Base-by-base conservation (phyloP, 345 rosid genomes). In the Pugionium cornutum region DNA sequence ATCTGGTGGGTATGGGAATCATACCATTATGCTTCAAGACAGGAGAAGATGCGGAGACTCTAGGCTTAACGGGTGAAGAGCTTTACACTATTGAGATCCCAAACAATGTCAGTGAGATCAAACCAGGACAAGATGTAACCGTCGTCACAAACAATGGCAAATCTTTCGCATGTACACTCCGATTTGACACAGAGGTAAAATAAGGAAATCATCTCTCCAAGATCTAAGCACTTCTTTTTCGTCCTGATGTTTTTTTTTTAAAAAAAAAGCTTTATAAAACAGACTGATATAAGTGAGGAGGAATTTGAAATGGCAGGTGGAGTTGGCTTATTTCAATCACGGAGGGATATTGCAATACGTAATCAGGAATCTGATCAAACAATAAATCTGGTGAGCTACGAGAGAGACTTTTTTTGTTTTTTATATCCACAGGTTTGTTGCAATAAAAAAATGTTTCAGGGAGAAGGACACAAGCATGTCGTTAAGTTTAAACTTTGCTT, bases 1-100 rank as follows among this genome's bases (percentile, higher is more conserved):
- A 91, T 60, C 65, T 91, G 79, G 97, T 91, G 47, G 96, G 97
- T 9, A 88, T 88, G 97, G 96, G 96, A 43, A 81, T 91, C 39
- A 52, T 91, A 49, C 96, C 97, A 0, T 68, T 91, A 9, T 91
- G 96, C 68, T 91, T 82, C 76, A 91, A 88, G 81, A 3, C 91
- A 11, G 94, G 97, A 50, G 87, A 86, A 76, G 94, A 88, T 80
- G 94, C 94, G 0, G 94, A 88, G 7, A 75, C 84, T 4, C 88
- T 88, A 9, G 85, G 88, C 8, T 78, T 91, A 80, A 88, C 88
- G 1, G 96, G 96, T n/a, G 84, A 82, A 28, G 97, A 88, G 53
- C 85, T 83, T 45, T 88, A 78, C 77, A 88, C 77, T 67, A 83
- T 91, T 10, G 77, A 82, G 33, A 89, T 91, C 49, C 96, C 91